Percentiles rank a stretch among this genome's conserved stretches.
phyloP scores from a whole-genome alignment of 345 rosid species.

The Adansonia digitata region DNA sequence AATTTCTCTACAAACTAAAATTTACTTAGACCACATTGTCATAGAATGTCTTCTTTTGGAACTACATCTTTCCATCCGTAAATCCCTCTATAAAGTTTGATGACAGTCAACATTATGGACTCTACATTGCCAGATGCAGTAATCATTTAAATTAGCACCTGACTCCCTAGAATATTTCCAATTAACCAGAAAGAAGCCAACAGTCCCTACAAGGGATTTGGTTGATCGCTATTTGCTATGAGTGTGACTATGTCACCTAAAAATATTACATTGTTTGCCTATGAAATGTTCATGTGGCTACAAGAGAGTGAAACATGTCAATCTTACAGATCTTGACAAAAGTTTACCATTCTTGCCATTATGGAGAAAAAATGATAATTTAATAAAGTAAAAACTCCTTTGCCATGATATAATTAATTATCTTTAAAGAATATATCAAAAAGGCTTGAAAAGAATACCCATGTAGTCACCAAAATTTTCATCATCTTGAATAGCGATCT shows the following conservation, averaged over 20 bases:
- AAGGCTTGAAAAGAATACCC: not conserved
- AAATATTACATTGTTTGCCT: not conserved
- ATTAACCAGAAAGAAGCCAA: not conserved
- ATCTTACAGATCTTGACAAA: not conserved
- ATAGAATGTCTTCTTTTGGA: not conserved
- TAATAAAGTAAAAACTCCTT: not conserved
- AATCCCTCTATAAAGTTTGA: not conserved
- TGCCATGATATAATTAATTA: not conserved
- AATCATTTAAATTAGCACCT: not conserved
- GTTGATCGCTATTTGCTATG: not conserved
- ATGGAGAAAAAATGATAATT: not conserved
- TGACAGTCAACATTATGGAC: not conserved
- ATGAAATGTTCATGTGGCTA: not conserved
- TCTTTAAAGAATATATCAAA: not conserved
- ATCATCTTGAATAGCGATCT: constrained; percentile 64
- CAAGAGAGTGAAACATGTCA: not conserved
- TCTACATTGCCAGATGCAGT: not conserved
- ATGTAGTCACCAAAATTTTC: constrained; percentile 13
- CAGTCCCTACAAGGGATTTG: not conserved
- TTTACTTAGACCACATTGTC: not conserved
- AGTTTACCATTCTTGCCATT: not conserved
- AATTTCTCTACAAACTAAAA: too few relatives aligned
- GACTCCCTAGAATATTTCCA: not conserved
- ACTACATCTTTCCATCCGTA: not conserved
- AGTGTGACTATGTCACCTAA: not conserved